These are phyloP conservation scores for Malus asiatica DNA, from an alignment of 306 rosid species.

Conservation along the genomic window DNA sequence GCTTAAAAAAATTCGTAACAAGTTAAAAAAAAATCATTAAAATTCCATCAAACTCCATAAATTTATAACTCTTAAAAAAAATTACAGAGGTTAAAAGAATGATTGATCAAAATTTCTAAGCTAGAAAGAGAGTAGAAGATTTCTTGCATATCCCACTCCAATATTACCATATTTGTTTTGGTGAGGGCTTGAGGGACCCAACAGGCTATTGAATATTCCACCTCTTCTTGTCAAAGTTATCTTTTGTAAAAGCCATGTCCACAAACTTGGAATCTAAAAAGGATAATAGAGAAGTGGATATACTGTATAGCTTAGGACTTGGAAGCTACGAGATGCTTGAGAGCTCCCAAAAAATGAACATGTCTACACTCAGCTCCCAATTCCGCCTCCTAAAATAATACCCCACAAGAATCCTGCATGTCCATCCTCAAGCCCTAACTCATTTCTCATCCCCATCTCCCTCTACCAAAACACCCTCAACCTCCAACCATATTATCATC, in stretches of 20 bases:
- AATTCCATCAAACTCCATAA: too few species aligned
- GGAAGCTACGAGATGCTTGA: background rate
- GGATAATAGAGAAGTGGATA: background rate
- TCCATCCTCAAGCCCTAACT: slow-evolving; percentile 11
- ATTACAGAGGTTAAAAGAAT: too few species aligned
- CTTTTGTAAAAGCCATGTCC: background rate
- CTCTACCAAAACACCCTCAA: slow-evolving; percentile 8
- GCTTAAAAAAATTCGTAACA: too few species aligned
- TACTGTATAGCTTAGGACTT: background rate
- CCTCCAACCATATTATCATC: background rate
- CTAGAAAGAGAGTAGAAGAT: too few species aligned
- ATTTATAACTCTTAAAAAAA: too few species aligned
- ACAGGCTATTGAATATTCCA: background rate
- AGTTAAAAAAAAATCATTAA: too few species aligned
- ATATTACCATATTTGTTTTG: too few species aligned
- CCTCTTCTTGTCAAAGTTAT: background rate
- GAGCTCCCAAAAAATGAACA: slow-evolving; percentile 22
- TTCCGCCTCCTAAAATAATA: slow-evolving; percentile 14
- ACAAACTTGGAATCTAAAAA: background rate
- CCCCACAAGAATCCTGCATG: slow-evolving; percentile 12
- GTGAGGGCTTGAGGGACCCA: too few species aligned
- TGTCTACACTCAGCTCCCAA: slow-evolving; percentile 34
- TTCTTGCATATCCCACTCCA: too few species aligned
- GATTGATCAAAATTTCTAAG: too few species aligned
- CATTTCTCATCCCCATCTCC: slow-evolving; percentile 17